phyloP scores from a whole-genome alignment of 2,329 filamentous ascomycete genomes.

The Colletotrichum australisinense region DNA sequence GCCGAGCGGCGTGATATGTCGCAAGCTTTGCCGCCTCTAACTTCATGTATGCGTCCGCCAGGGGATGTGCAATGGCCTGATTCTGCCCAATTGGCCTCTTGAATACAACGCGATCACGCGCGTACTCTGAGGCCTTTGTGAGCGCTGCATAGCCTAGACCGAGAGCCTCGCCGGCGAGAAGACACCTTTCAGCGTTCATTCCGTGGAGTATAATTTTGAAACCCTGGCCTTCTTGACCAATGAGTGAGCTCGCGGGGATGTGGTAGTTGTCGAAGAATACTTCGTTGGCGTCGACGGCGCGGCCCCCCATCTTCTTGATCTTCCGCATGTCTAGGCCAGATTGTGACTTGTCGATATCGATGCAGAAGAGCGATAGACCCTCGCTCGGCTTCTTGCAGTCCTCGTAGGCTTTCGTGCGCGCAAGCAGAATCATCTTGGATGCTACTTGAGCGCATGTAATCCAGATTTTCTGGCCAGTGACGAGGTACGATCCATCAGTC shows the following conservation, averaged over 20 bases:
- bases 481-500: conserved; percentile 68
- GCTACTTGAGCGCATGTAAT: conserved; percentile 88
- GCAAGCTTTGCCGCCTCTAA: conserved; percentile 74
- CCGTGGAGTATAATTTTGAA: conserved; percentile 84
- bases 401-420: conserved; percentile 77
- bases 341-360: conserved; percentile 73
- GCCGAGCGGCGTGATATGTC: conserved; percentile 72
- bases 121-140: conserved; percentile 72
- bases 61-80: conserved; percentile 73
- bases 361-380: conserved; percentile 83
- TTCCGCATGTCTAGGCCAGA: conserved; percentile 73
- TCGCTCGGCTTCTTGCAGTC: conserved; percentile 77
- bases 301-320: conserved; percentile 88
- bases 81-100: conserved; percentile 74
- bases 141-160: conserved; percentile 82
- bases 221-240: conserved; percentile 79
- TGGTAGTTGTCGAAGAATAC: conserved; percentile 87
- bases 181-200: conserved; percentile 83
- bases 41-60: conserved; percentile 74
- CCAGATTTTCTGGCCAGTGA: conserved; percentile 89
- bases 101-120: conserved; percentile 74
- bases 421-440: conserved; percentile 84
- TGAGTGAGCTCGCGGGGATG: conserved; percentile 71
- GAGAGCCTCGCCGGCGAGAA: conserved; percentile 82
- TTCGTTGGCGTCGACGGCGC: conserved; percentile 86